Evolutionary conservation across 2,329 filamentous ascomycete species (phyloP), one percentile per base, ranked within the genome.

Genomic region (Verticillium tricorpus): DNA sequence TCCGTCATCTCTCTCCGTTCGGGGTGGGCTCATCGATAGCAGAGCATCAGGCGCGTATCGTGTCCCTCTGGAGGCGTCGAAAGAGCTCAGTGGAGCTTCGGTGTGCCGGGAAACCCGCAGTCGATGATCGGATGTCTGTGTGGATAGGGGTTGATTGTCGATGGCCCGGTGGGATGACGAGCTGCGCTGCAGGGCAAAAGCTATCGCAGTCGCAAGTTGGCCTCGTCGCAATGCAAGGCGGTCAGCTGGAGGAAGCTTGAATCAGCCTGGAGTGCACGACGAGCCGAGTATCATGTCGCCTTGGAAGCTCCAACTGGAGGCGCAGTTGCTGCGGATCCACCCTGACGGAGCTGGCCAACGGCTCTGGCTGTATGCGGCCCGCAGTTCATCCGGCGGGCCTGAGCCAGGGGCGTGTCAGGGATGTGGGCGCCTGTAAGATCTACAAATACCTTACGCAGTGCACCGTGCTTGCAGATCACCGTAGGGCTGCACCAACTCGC

Each of bases 1-100:
- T 76, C 76, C 76, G 78, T 77, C 71, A 76, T 65, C 56, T 59
- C 62, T 62, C 58, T 62, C 58, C 58, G 56, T 65, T 52, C 54
- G 35, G 60, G 62, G 60, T 63, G 52, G 64, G 62, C 57, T 62
- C 62, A 65, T 65, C 52, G 64, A 65, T 60, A 62, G 62, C 63
- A 58, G 63, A 61, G 61, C 63, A 60, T 65, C 55, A 62, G 55
- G 50, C 63, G 61, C 64, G 64, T 65, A 52, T 34, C 54, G 32
- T 56, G 14, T 56, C 54, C 28, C 31, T 56, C 54, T 2, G 45
- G 19, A 8, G 4, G 45, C 22, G 45, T 52, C 19, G 45, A 52
- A 52, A 52, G 45, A 52, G 45, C 45, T 52, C 45, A 52, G 19
- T 52, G 45, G 45, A 52, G 45, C 45, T 52, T 22, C 7, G 19